These are phyloP conservation scores for Alternaria viburni DNA, from an alignment of 2,329 filamentous ascomycete genomes.

Conservation along the genomic window DNA sequence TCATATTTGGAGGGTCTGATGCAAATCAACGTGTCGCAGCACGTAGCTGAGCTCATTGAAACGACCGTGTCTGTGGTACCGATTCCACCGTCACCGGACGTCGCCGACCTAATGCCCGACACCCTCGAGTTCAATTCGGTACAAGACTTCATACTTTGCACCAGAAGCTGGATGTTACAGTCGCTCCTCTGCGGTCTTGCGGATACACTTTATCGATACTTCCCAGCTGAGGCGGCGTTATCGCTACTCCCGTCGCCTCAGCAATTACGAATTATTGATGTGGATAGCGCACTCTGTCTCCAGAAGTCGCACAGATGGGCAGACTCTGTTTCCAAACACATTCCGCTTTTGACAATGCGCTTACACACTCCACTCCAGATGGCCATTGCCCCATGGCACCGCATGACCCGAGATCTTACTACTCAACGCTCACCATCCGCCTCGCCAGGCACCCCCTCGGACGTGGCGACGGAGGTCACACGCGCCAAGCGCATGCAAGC, in stretches of 20 bases:
- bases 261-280: conserved; percentile 21
- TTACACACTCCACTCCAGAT: conserved; percentile 37
- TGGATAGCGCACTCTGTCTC: conserved; percentile 26
- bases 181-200: conserved; percentile 31
- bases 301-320: conserved; percentile 33
- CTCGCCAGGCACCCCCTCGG: neutral
- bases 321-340: conserved; percentile 19
- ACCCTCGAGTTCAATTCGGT: conserved; percentile 30
- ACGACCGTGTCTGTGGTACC: conserved; percentile 15
- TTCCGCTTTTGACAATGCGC: conserved; percentile 36
- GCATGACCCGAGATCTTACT: conserved; percentile 19
- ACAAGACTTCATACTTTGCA: conserved; percentile 30
- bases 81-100: conserved; percentile 17
- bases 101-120: conserved; percentile 28
- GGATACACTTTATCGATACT: conserved; percentile 32
- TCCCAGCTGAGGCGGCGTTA: conserved; percentile 19
- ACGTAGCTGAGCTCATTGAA: conserved; percentile 25
- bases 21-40: conserved; percentile 19
- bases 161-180: conserved; percentile 36
- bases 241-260: conserved; percentile 26
- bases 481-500: conserved; percentile 31
- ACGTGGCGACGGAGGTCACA: conserved; percentile 4
- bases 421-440: neutral
- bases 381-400: conserved; percentile 35
- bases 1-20: conserved; percentile 31